Evolutionary conservation across 306 rosid species (phyloP).

Genomic region (Delonix regia): DNA sequence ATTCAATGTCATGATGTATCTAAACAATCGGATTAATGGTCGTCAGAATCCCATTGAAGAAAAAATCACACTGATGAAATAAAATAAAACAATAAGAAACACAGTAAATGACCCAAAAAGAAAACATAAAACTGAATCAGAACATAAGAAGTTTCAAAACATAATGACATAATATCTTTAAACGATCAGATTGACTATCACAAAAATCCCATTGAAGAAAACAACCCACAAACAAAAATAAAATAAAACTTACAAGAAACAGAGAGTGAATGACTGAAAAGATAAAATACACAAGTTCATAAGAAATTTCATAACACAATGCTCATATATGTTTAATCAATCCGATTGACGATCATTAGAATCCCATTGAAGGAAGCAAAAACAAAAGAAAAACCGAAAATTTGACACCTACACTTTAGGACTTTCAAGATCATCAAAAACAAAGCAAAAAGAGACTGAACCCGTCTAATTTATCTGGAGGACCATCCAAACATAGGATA

Average conservation of each 20-base stretch:
- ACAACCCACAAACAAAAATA: background rate
- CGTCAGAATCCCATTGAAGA: background rate
- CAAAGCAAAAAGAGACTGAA: slow-evolving; percentile 2
- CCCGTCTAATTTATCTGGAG: slow-evolving; percentile 3
- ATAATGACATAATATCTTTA: background rate
- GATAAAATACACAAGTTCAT: slow-evolving; percentile 7
- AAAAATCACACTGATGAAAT: background rate
- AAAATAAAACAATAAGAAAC: background rate
- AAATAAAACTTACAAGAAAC: background rate
- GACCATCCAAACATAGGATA: slow-evolving; percentile 22
- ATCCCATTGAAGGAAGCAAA: slow-evolving; percentile 12
- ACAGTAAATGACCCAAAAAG: background rate
- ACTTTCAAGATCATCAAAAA: slow-evolving; percentile 13
- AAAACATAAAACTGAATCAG: background rate
- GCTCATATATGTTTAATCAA: background rate
- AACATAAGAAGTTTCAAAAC: background rate
- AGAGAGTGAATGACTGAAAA: background rate
- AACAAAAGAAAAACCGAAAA: slow-evolving; percentile 15
- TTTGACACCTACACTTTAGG: slow-evolving; percentile 18
- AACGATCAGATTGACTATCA: slow-evolving; percentile 1
- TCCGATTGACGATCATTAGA: slow-evolving; percentile 4
- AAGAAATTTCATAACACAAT: background rate
- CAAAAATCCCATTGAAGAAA: background rate
- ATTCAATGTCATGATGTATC: background rate
- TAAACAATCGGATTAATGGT: background rate